Base-by-base conservation (phyloP, 1,139 yeast genomes). In the Saccharomyces pastorianus region DNA sequence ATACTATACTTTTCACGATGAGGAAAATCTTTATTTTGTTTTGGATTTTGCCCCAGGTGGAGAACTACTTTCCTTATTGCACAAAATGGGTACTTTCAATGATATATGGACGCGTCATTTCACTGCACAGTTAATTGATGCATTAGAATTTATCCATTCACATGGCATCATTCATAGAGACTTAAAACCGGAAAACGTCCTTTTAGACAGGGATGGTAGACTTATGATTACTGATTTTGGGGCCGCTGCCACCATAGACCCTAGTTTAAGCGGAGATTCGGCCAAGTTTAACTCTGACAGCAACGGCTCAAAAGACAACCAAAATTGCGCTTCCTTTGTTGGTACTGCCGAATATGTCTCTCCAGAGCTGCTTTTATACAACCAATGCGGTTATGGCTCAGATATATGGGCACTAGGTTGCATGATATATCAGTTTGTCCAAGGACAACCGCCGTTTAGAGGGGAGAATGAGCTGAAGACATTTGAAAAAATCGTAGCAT, bases 21-120 rank as follows among this genome's bases (percentile, higher is more conserved):
- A 88, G 54, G 81, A 83, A 55, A 85, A 91, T 13, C 76, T 95
- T 51, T 93, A 90, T 71, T 95, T 89, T 72, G 99, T 93, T 23
- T 81, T 93, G 55, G 98, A 93, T 67, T 88, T 81, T 68, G 98
- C 99, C 0, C 80, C 95, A 47, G 88, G 89, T 61, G 99, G 99
- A 7, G 99, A 93, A 70, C 74, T 93, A 46, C 76, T 95, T 53
- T 79, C 90, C 2, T 75, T 91, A 58, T 83, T 93, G 59, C 88
- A 91, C 64, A 81, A 82, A 61, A 75, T 85, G 64, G 91, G 90
- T 6, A 83, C 95, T 0, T 75, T 93, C 48, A 88, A 84, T 65
- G 96, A 90, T 66, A 79, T 77, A 3, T 82, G 95, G 65, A 79
- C 95, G 11, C 78, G 84, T 59, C 90, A 89, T 66, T 85, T 61